Evolutionary conservation across 2,329 filamentous ascomycete species (phyloP).

Genomic region (Golovinomyces cichoracearum): DNA sequence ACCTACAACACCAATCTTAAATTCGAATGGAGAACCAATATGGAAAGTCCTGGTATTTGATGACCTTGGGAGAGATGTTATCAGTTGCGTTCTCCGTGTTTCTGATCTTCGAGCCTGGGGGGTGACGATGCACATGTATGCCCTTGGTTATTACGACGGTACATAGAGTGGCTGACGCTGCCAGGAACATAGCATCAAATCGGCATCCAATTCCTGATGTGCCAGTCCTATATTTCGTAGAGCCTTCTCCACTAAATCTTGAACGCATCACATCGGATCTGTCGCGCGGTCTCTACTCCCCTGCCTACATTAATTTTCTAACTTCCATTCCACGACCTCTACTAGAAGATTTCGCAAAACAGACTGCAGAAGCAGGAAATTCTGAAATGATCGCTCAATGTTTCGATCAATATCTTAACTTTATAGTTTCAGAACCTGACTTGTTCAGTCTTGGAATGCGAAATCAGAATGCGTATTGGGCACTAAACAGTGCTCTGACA

Average conservation of each 20-base stretch:
- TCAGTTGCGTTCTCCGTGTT: constrained; percentile 82
- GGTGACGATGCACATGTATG: constrained; percentile 85
- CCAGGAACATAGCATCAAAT: constrained; percentile 51
- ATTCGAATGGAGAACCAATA: constrained; percentile 70
- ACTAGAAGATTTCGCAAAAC: constrained; percentile 77
- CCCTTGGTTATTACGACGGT: constrained; percentile 4
- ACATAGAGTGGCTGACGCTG: constrained; percentile 9
- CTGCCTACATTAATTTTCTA: constrained; percentile 90
- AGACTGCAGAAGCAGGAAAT: constrained; percentile 62
- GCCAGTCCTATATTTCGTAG: constrained; percentile 84
- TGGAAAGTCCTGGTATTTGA: constrained; percentile 98
- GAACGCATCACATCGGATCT: constrained; percentile 65
- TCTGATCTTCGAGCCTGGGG: constrained; percentile 81
- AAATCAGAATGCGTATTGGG: constrained; percentile 76
- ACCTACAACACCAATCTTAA: constrained; percentile 53
- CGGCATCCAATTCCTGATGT: constrained; percentile 88
- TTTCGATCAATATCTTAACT: constrained; percentile 93
- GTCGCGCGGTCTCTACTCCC: constrained; percentile 65
- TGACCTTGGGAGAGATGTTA: constrained; percentile 70
- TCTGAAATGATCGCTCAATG: constrained; percentile 78
- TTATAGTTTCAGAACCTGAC: constrained; percentile 84
- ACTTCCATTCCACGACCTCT: constrained; percentile 74
- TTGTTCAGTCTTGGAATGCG: constrained; percentile 84
- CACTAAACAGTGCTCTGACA: constrained; percentile 78
- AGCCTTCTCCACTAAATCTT: constrained; percentile 60